Evolutionary conservation across 2,329 filamentous ascomycete species (phyloP).

Genomic region (Aspergillus proliferans): DNA sequence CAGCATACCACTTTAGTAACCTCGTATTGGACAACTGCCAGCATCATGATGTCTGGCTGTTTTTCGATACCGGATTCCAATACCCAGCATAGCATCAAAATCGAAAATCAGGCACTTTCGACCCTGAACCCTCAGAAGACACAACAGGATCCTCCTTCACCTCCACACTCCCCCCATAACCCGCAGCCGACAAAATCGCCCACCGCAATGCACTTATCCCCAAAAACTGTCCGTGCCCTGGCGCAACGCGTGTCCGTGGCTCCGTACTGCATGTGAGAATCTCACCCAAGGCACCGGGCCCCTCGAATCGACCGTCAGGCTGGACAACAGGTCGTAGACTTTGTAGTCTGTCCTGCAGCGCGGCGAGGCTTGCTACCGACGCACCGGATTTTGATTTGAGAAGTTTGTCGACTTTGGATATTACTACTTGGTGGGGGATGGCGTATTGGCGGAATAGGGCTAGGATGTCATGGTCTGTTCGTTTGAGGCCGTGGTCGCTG

Average conservation of each 20-base stretch:
- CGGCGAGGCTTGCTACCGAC: constrained; percentile 19
- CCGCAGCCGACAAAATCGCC: constrained; percentile 58
- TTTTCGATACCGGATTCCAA: no score
- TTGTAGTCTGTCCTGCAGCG: constrained; percentile 36
- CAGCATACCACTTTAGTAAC: no score
- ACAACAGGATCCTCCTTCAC: constrained; percentile 8
- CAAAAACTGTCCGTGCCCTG: constrained; percentile 41
- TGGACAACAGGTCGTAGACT: constrained; percentile 39
- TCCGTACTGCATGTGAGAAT: constrained; percentile 55
- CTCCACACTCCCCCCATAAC: constrained; percentile 43
- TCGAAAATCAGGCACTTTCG: background rate
- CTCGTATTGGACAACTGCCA: no score
- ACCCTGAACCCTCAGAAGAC: background rate
- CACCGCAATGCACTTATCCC: constrained; percentile 59
- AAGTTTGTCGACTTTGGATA: constrained; percentile 61
- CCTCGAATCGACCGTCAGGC: constrained; percentile 34
- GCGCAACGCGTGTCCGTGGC: constrained; percentile 29
- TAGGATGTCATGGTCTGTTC: constrained; percentile 54
- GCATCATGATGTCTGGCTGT: background rate
- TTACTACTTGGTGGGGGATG: constrained; percentile 58
- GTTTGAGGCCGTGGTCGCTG: constrained; percentile 57
- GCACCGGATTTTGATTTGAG: constrained; percentile 34
- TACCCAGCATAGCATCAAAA: background rate
- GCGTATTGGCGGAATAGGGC: constrained; percentile 49
- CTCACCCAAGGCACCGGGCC: constrained; percentile 48